These are phyloP conservation scores for Aspergillus phoenicis DNA, from an alignment of 2,329 filamentous ascomycete genomes.

Conservation along the genomic window DNA sequence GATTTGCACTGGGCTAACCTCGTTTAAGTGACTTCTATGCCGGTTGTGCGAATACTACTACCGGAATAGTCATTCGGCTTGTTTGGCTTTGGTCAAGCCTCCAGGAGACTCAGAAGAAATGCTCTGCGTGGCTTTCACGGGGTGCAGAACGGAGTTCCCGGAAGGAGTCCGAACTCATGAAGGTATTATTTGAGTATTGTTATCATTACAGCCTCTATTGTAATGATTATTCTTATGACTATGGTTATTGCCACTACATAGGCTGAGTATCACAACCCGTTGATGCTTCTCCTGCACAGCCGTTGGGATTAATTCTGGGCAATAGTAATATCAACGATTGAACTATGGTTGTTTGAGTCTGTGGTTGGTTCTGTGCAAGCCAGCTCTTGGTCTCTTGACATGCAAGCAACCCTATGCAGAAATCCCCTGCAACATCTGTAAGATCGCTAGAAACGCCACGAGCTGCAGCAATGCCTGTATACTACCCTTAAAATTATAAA, in stretches of 20 bases:
- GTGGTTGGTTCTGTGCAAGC: not conserved
- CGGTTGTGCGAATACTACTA: not conserved
- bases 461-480: too few relatives aligned
- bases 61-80: not conserved
- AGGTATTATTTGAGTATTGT: not conserved
- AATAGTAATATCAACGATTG: not conserved
- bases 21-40: not conserved
- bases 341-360: too few relatives aligned
- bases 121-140: not conserved
- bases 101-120: not conserved
- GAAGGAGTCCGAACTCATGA: not conserved
- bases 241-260: not conserved
- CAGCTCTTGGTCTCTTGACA: not conserved
- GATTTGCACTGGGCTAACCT: conserved; percentile 11
- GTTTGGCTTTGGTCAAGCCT: conserved; percentile 8
- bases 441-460: not conserved
- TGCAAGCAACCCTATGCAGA: not conserved
- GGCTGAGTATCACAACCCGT: not conserved
- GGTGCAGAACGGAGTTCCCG: not conserved
- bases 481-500: too few relatives aligned
- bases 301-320: not conserved
- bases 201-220: not conserved
- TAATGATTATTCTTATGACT: too few relatives aligned
- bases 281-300: not conserved
- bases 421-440: not conserved